A percentile compares a stretch with the other conserved stretches of the same genome.
These are phyloP conservation scores for Lactifluus volemus DNA, from an alignment of 768 basidiomycete genomes.

Conservation along the genomic window DNA sequence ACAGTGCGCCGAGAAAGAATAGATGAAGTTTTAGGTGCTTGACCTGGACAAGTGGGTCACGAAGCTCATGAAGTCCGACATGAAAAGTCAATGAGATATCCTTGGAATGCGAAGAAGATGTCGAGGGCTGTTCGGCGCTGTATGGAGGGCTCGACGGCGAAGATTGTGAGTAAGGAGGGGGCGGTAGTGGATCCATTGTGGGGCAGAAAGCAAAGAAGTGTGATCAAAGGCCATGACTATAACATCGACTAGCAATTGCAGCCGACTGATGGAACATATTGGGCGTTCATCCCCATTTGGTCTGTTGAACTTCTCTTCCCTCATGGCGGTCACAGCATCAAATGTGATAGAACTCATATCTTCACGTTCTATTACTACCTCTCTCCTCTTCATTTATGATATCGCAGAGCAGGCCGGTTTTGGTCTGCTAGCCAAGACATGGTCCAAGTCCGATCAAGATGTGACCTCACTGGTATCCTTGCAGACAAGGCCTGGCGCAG, in stretches of 20 bases:
- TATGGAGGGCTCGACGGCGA: neutral
- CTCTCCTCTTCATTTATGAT: slow-evolving; percentile 73
- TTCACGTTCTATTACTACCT: slow-evolving; percentile 46
- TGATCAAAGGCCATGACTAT: too few species aligned
- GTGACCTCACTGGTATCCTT: slow-evolving; percentile 54
- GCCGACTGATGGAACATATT: too few species aligned
- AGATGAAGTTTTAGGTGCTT: slow-evolving; percentile 8
- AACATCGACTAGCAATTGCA: too few species aligned
- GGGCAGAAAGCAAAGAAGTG: neutral
- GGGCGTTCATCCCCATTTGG: too few species aligned
- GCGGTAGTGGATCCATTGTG: neutral
- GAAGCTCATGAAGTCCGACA: slow-evolving; percentile 11
- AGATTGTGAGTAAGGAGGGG: slow-evolving; percentile 5
- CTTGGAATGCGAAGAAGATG: slow-evolving; percentile 1
- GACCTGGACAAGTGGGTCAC: neutral
- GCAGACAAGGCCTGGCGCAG: slow-evolving; percentile 82
- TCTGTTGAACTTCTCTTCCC: too few species aligned
- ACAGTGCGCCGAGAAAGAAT: slow-evolving; percentile 1
- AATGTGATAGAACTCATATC: slow-evolving; percentile 60
- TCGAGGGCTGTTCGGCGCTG: neutral
- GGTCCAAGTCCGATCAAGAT: slow-evolving; percentile 36
- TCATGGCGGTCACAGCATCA: slow-evolving; percentile 37
- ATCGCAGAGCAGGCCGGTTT: slow-evolving; percentile 80
- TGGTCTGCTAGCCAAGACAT: slow-evolving; percentile 60
- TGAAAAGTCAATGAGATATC: neutral